These are phyloP conservation scores for Solanum chacoense DNA, from an alignment of 305 asterid genomes.

Conservation along the genomic window DNA sequence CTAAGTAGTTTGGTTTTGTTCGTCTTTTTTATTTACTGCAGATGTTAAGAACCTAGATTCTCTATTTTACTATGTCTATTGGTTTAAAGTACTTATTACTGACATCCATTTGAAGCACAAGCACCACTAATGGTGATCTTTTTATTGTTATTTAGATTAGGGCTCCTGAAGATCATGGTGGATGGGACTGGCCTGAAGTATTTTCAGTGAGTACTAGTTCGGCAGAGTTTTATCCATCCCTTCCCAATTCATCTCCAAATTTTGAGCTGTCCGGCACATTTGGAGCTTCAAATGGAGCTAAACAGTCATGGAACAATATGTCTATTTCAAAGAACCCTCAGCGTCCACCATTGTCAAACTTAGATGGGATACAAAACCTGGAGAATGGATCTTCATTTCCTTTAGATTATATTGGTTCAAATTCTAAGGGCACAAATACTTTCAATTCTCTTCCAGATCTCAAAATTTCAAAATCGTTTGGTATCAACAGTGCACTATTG, in stretches of 20 bases:
- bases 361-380: slow-evolving; percentile 15
- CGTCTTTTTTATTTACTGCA: neutral
- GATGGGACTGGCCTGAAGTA: slow-evolving; percentile 68
- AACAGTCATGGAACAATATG: slow-evolving; percentile 16
- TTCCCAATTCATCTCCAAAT: slow-evolving; percentile 17
- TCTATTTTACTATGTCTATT: neutral
- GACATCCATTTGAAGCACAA: slow-evolving; percentile 25
- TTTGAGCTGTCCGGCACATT: slow-evolving; percentile 17
- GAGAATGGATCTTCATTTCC: slow-evolving; percentile 20
- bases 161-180: slow-evolving; percentile 40
- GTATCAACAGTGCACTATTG: neutral
- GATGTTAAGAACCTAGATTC: neutral
- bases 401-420: slow-evolving; percentile 15
- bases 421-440: slow-evolving; percentile 17
- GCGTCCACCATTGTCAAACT: slow-evolving; percentile 13
- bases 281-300: slow-evolving; percentile 16
- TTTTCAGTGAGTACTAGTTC: slow-evolving; percentile 24
- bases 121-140: slow-evolving; percentile 16
- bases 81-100: slow-evolving; percentile 9
- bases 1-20: neutral
- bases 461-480: slow-evolving; percentile 18
- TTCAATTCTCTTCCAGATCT: slow-evolving; percentile 13
- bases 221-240: slow-evolving; percentile 9
- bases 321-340: slow-evolving; percentile 14
- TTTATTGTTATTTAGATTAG: slow-evolving; percentile 37